These are phyloP conservation scores for Orbilia brochopaga DNA, from an alignment of 2,329 filamentous ascomycete genomes.

Conservation along the genomic window DNA sequence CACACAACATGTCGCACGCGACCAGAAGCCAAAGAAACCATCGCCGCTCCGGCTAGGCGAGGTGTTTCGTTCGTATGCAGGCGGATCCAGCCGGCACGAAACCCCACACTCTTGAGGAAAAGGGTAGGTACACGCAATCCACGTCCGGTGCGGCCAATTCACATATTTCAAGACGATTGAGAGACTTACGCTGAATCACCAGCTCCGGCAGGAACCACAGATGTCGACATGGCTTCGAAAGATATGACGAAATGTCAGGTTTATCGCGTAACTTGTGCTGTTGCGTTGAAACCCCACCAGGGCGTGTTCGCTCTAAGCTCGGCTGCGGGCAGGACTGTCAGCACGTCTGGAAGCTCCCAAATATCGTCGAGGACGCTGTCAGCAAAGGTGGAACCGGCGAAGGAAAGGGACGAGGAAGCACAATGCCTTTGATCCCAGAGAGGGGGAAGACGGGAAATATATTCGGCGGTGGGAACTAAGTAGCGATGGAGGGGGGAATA, in stretches of 20 bases:
- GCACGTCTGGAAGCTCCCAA: slow-evolving; percentile 9
- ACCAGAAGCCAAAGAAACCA: background rate
- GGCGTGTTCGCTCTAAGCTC: slow-evolving; percentile 9
- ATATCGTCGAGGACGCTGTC: slow-evolving; percentile 3
- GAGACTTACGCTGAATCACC: slow-evolving; percentile 31
- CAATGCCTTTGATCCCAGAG: slow-evolving; percentile 1
- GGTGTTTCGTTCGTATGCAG: background rate
- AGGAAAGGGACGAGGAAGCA: slow-evolving; percentile 5
- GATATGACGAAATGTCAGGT: slow-evolving; percentile 27
- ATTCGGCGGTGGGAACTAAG: slow-evolving; percentile 42
- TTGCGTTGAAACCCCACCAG: slow-evolving; percentile 50
- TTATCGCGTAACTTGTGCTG: slow-evolving; percentile 28
- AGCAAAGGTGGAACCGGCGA: slow-evolving; percentile 9
- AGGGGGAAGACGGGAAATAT: slow-evolving; percentile 45
- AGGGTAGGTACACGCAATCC: background rate
- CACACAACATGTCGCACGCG: background rate
- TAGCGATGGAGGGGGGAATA: slow-evolving; percentile 11
- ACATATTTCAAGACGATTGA: slow-evolving; percentile 5
- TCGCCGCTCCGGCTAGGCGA: background rate
- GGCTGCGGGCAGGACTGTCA: slow-evolving; percentile 27
- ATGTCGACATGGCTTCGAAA: slow-evolving; percentile 28
- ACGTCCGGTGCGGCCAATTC: background rate
- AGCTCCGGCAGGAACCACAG: slow-evolving; percentile 17
- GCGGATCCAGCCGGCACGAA: too few relatives aligned
- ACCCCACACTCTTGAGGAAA: slow-evolving; percentile 10